phyloP scores from a whole-genome alignment of 768 basidiomycete species.

The Melanogaster broomeanus region DNA sequence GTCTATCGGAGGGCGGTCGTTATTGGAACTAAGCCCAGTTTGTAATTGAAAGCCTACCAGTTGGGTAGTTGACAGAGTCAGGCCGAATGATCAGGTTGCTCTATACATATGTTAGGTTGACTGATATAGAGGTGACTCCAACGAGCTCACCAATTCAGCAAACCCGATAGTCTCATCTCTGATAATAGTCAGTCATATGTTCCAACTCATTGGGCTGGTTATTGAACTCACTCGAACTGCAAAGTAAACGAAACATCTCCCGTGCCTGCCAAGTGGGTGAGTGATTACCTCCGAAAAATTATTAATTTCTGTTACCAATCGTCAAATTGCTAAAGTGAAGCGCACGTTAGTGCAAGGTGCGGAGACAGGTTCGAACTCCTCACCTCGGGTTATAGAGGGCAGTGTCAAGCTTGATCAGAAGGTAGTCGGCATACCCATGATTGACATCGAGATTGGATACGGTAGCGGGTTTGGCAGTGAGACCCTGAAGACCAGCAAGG shows the following conservation, averaged over 20 bases:
- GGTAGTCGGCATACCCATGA: slow-evolving; percentile 63
- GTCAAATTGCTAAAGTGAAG: slow-evolving; percentile 34
- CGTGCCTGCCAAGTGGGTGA: slow-evolving; percentile 50
- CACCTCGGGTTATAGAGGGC: slow-evolving; percentile 68
- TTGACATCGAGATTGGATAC: slow-evolving; percentile 64
- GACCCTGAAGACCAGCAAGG: slow-evolving; percentile 65
- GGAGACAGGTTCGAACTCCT: slow-evolving; percentile 5
- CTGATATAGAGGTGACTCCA: neutral
- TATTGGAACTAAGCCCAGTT: neutral
- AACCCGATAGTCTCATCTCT: slow-evolving; percentile 57
- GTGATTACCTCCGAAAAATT: slow-evolving; percentile 11
- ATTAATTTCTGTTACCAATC: slow-evolving; percentile 26
- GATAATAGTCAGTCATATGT: slow-evolving; percentile 1
- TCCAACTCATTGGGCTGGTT: neutral
- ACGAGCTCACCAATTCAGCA: slow-evolving; percentile 51
- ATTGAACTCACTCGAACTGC: slow-evolving; percentile 49
- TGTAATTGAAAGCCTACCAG: slow-evolving; percentile 36
- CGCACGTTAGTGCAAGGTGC: slow-evolving; percentile 1
- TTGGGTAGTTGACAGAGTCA: slow-evolving; percentile 56
- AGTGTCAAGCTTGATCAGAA: slow-evolving; percentile 67
- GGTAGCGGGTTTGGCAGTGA: slow-evolving; percentile 55
- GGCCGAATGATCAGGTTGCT: slow-evolving; percentile 58
- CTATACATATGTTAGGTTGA: slow-evolving; percentile 29
- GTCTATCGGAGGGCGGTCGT: slow-evolving; percentile 32
- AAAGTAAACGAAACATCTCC: slow-evolving; percentile 66